These are phyloP conservation scores for Saccharum spontaneum DNA, from an alignment of 176 grass and related monocot genomes.

Conservation along the genomic window DNA sequence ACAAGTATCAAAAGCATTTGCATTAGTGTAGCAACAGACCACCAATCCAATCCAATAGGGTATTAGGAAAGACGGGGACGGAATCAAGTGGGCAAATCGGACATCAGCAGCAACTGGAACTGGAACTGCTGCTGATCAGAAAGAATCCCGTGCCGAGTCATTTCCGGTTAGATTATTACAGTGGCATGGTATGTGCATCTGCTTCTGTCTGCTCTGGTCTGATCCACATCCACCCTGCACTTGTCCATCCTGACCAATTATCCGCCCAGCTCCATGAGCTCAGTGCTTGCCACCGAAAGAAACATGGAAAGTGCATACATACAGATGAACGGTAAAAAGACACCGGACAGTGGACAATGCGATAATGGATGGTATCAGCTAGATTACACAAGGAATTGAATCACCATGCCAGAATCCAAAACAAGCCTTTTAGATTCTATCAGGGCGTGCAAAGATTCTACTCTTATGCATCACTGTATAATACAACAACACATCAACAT, in stretches of 20 bases:
- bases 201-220: neutral
- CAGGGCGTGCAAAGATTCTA: neutral
- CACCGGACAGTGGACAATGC: neutral
- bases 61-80: neutral
- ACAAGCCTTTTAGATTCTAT: neutral
- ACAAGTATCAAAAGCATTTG: neutral
- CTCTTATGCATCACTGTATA: neutral
- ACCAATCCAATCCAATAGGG: neutral
- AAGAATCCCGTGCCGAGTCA: slow-evolving; percentile 47
- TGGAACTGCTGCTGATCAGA: slow-evolving; percentile 40
- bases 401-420: neutral
- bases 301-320: neutral
- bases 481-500: neutral
- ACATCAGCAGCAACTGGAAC: neutral
- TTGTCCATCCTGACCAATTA: neutral
- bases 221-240: neutral
- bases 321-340: neutral
- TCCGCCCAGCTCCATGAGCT: neutral
- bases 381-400: too few relatives aligned
- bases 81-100: slow-evolving; percentile 43
- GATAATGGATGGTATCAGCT: neutral
- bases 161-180: slow-evolving; percentile 6
- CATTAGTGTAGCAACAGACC: too few relatives aligned
- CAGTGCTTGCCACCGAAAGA: neutral
- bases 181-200: too few relatives aligned